Conservation (phyloP, 2,329 filamentous ascomycete genomes). For the Nigrograna mackinnonii region DNA sequence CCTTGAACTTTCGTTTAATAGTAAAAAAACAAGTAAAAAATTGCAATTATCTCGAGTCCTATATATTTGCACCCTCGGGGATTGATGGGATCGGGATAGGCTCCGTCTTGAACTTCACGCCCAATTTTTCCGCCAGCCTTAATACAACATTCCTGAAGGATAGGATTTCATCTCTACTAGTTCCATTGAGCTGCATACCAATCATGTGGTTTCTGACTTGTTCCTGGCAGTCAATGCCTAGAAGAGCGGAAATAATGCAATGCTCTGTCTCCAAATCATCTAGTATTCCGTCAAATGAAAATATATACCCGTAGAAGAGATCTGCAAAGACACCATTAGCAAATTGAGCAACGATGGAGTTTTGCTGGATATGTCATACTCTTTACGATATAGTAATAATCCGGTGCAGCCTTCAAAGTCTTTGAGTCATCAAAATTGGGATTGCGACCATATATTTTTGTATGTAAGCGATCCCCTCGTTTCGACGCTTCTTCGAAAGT, state of each 20-base stretch:
- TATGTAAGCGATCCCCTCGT: background rate
- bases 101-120: background rate
- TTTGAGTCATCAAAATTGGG: background rate
- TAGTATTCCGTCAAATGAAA: background rate
- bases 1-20: too few species aligned
- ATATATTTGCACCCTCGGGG: background rate
- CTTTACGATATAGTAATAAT: background rate
- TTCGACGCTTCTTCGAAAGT: background rate
- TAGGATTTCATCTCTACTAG: background rate
- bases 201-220: constrained; percentile 1
- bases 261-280: background rate
- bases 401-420: background rate
- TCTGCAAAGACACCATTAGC: constrained; percentile 1
- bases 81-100: background rate
- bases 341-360: too few species aligned
- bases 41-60: too few species aligned
- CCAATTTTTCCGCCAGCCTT: background rate
- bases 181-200: constrained; percentile 1
- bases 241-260: background rate
- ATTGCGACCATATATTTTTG: background rate
- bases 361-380: background rate
- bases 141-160: background rate
- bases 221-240: constrained; percentile 1
- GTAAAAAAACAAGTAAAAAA: too few species aligned
- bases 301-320: constrained; percentile 1